A percentile compares a stretch with the other conserved stretches of the same genome.
Conservation (phyloP, 306 rosid species). For the Heteromeles arbutifolia region DNA sequence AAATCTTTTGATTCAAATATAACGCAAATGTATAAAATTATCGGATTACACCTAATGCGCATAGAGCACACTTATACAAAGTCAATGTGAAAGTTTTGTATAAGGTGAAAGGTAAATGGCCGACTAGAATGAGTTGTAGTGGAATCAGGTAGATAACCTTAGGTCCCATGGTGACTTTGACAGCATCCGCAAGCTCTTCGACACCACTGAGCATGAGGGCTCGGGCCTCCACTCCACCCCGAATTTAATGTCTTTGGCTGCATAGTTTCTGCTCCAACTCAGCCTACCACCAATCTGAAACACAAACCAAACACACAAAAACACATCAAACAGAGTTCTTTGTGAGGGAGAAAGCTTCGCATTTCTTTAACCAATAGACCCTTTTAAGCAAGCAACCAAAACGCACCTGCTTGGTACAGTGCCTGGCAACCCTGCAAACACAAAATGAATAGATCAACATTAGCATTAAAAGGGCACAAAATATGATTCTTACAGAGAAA, state of each 20-base stretch:
- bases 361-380: background rate
- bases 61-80: background rate
- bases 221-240: conserved; percentile 95
- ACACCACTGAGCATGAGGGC: conserved; percentile 92
- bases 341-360: background rate
- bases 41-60: background rate
- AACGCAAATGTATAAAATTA: background rate
- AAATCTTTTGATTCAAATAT: background rate
- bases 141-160: conserved; percentile 40
- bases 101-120: background rate
- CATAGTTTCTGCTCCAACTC: conserved; percentile 76
- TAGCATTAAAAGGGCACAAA: background rate
- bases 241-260: conserved; percentile 79
- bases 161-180: conserved; percentile 96
- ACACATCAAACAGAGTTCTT: background rate
- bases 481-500: background rate
- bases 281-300: conserved; percentile 58
- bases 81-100: background rate
- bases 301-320: conserved; percentile 3
- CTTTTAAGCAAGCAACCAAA: background rate
- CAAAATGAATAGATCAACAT: background rate
- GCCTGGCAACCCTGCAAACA: conserved; percentile 63
- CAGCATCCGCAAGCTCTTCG: conserved; percentile 93
- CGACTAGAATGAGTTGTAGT: background rate
- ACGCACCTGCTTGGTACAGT: conserved; percentile 57